Conservation (phyloP, 257 asterid species). For the Schizonepeta tenuifolia region DNA sequence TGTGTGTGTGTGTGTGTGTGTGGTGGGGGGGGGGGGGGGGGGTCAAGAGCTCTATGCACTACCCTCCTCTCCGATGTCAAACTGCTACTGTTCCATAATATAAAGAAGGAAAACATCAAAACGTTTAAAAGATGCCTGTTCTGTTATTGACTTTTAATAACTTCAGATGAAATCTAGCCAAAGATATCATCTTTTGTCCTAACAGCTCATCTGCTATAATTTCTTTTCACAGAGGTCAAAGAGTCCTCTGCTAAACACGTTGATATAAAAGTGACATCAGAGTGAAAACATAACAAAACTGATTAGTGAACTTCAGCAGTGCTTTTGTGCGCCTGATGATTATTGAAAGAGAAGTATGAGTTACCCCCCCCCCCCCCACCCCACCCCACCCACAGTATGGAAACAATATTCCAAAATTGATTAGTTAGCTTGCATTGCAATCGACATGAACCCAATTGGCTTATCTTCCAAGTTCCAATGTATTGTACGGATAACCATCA, state of each 20-base stretch:
- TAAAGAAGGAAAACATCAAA: background rate
- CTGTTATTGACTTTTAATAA: too few species aligned
- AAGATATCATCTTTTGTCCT: background rate
- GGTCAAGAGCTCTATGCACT: background rate
- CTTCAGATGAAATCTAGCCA: background rate
- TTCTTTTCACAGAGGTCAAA: background rate
- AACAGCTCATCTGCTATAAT: background rate
- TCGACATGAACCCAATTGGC: background rate
- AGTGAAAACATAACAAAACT: background rate
- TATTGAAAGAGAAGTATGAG: background rate
- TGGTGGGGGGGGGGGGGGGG: background rate
- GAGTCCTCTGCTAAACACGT: background rate
- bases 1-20: background rate
- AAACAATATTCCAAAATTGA: conserved; percentile 11
- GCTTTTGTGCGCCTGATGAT: conserved; percentile 15
- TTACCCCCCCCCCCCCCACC: background rate
- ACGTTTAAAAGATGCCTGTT: too few species aligned
- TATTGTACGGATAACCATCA: conserved; percentile 2
- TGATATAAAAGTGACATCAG: conserved; percentile 7
- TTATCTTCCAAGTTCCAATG: background rate
- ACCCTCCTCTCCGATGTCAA: too few species aligned
- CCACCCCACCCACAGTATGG: background rate
- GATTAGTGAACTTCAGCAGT: background rate
- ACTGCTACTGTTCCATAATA: background rate
- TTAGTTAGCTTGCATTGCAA: background rate